Conservation (phyloP, 805 yeast species). For the Candida pini region DNA sequence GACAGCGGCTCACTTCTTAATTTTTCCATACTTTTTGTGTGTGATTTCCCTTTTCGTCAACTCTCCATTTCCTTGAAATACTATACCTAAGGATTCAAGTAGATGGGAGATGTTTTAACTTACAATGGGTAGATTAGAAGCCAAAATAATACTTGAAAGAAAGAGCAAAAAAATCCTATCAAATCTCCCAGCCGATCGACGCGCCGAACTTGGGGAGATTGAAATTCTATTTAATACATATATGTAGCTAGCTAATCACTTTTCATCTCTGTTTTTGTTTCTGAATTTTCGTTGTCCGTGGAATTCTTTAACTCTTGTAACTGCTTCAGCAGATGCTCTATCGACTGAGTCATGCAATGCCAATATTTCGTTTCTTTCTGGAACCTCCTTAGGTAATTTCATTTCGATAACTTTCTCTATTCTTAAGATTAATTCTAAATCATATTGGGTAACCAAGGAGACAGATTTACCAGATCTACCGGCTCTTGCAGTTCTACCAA, state of each 20-base stretch:
- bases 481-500: slow-evolving; percentile 97
- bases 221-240: neutral
- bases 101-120: too few species aligned
- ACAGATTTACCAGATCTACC: slow-evolving; percentile 86
- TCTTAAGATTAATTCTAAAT: slow-evolving; percentile 78
- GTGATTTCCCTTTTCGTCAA: too few species aligned
- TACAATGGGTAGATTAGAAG: too few species aligned
- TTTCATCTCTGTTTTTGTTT: slow-evolving; percentile 1
- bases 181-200: too few species aligned
- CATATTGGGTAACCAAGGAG: slow-evolving; percentile 90
- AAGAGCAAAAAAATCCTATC: too few species aligned
- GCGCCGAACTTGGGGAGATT: too few species aligned
- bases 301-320: slow-evolving; percentile 66
- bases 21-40: neutral
- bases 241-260: neutral
- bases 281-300: slow-evolving; percentile 31
- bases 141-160: too few species aligned
- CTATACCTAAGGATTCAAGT: too few species aligned
- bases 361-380: slow-evolving; percentile 70
- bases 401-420: slow-evolving; percentile 83
- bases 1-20: slow-evolving; percentile 28
- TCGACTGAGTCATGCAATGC: slow-evolving; percentile 84
- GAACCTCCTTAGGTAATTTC: slow-evolving; percentile 78
- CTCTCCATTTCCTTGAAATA: too few species aligned
- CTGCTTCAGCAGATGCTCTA: slow-evolving; percentile 86